These are phyloP conservation scores for Xylaria scruposa DNA, from an alignment of 495 filamentous ascomycete species.

Conservation along the genomic window DNA sequence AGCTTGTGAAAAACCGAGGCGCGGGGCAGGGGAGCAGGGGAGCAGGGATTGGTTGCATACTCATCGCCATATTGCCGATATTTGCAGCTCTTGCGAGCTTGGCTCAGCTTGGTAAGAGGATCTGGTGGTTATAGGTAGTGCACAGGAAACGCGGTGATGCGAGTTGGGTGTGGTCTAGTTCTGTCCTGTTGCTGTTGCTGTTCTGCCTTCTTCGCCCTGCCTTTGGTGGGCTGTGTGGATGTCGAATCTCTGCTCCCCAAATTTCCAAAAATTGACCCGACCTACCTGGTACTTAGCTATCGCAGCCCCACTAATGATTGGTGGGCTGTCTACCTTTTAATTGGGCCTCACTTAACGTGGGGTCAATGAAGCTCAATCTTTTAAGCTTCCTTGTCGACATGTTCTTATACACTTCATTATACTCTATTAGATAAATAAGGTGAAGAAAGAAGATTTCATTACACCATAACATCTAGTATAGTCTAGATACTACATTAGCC, in stretches of 20 bases:
- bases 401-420: background rate
- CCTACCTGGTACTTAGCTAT: background rate
- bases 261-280: conserved; percentile 20
- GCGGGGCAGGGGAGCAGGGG: conserved; percentile 27
- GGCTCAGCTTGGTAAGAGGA: background rate
- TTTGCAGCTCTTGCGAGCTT: conserved; percentile 40
- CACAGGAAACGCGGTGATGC: background rate
- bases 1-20: conserved; percentile 18
- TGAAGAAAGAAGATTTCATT: background rate
- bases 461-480: background rate
- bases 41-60: conserved; percentile 33
- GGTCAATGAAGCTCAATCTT: background rate
- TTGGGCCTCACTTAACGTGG: background rate
- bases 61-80: conserved; percentile 53
- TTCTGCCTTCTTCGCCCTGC: background rate
- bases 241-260: conserved; percentile 25
- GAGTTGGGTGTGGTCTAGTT: background rate
- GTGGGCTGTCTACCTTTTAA: background rate
- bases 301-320: conserved; percentile 2
- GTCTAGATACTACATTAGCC: background rate
- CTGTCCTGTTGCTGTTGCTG: background rate
- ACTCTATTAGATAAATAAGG: background rate
- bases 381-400: background rate
- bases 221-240: conserved; percentile 29
- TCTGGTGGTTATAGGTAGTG: conserved; percentile 3